Conservation (phyloP, 805 yeast species). For the Lachancea mirantina region DNA sequence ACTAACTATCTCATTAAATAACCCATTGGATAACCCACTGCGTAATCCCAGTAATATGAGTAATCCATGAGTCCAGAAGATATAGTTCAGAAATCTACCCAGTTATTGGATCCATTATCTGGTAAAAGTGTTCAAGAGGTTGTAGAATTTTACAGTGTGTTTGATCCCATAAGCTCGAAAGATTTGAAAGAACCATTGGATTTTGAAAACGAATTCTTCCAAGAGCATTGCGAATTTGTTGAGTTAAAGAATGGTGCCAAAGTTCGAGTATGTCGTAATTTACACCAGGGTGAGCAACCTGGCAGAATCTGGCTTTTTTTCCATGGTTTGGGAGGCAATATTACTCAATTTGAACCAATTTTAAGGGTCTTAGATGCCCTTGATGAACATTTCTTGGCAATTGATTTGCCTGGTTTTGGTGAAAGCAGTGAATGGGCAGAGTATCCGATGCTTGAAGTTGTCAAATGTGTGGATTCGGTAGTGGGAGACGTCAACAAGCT, state of each 20-base stretch:
- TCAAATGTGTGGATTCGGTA: too few species aligned
- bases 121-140: constrained; percentile 16
- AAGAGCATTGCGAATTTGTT: constrained; percentile 12
- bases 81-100: constrained; percentile 2
- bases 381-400: constrained; percentile 54
- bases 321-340: constrained; percentile 89
- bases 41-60: too few species aligned
- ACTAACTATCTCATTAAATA: too few species aligned
- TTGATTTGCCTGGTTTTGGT: constrained; percentile 92
- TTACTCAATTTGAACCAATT: constrained; percentile 75
- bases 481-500: constrained; percentile 11
- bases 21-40: too few species aligned
- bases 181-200: constrained; percentile 14
- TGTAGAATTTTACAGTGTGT: constrained; percentile 13
- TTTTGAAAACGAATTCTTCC: constrained; percentile 20
- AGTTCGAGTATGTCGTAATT: constrained; percentile 23
- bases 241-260: constrained; percentile 5
- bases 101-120: constrained; percentile 15
- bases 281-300: constrained; percentile 3
- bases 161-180: constrained; percentile 9
- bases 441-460: constrained; percentile 18
- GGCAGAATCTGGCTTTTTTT: constrained; percentile 47
- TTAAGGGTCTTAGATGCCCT: constrained; percentile 51
- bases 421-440: constrained; percentile 26
- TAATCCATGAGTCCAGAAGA: constrained; percentile 2